Base-by-base conservation (phyloP, 2,329 filamentous ascomycete species). In the Colletotrichum theobromicola region DNA sequence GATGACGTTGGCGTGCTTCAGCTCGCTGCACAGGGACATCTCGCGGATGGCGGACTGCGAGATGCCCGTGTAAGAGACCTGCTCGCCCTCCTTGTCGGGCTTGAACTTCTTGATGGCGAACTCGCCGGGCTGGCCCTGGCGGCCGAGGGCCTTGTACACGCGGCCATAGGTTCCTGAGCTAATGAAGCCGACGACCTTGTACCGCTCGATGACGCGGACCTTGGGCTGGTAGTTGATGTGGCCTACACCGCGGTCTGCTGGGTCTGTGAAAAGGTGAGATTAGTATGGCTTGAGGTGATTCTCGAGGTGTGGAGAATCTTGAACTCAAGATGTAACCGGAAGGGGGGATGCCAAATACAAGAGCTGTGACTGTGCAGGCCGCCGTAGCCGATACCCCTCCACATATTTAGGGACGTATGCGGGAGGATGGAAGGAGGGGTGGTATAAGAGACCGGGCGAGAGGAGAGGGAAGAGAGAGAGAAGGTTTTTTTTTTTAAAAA, bases 51-150 rank as follows among this genome's bases (percentile, higher is more conserved):
- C 97, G 16, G 96, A 98, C 84, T 99, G 97, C 1, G 97, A 98
- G 77, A 99, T 98, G 76, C 97, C 97, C 0, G 97, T 98, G 84
- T 99, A 99, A 80, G 97, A 94, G 61, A 98, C 88, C 79, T 94
- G 91, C 84, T 99, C 97, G 72, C 97, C 97, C 85, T 99, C 97
- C 86, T 98, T 99, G 85, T 99, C 97, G 9, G 96, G 96, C 87
- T 98, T 98, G 91, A 98, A 98, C 91, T 99, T 99, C 83, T 99
- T 99, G 88, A 99, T 99, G 79, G 97, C 97, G 82, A 98, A 98
- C 81, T 98, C 95, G 76, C 94, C 94, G 66, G 91, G 86, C 82
- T 93, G 87, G 79, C 92, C 91, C 86, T 94, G 90, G 77, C 93
- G 92, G 79, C 94, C 92, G 57, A 95, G 88, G 21, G 97, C 97